A percentile compares a stretch with the other conserved stretches of the same genome.
These are phyloP conservation scores for Atalantia buxifolia DNA, from an alignment of 345 rosid genomes.

Conservation along the genomic window DNA sequence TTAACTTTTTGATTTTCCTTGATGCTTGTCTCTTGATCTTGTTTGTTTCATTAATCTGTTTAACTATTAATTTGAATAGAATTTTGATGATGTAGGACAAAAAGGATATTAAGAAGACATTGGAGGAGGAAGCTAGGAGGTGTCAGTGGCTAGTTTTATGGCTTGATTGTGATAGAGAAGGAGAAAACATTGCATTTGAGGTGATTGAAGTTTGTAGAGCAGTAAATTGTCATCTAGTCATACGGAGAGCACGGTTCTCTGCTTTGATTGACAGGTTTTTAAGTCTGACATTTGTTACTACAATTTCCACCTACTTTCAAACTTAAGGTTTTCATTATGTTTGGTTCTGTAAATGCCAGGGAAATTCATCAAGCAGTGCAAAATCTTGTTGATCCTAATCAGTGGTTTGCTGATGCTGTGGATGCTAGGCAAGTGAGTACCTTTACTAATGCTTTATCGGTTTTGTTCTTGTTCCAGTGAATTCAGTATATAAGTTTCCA, in stretches of 20 bases:
- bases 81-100: slow-evolving; percentile 55
- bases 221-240: slow-evolving; percentile 49
- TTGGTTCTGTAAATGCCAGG: slow-evolving; percentile 41
- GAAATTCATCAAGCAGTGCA: slow-evolving; percentile 90
- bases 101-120: slow-evolving; percentile 72
- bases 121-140: slow-evolving; percentile 94
- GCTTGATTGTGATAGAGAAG: slow-evolving; percentile 99
- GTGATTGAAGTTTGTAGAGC: slow-evolving; percentile 70
- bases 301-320: slow-evolving; percentile 7
- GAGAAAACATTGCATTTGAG: slow-evolving; percentile 95
- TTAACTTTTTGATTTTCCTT: not conserved
- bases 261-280: slow-evolving; percentile 85
- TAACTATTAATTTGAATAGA: slow-evolving; percentile 1
- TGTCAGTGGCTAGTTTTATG: slow-evolving; percentile 93
- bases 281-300: not conserved
- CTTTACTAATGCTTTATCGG: not conserved
- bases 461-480: not conserved
- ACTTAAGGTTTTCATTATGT: slow-evolving; percentile 1
- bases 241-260: slow-evolving; percentile 90
- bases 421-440: slow-evolving; percentile 94
- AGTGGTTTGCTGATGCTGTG: slow-evolving; percentile 85
- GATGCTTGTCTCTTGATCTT: not conserved
- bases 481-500: slow-evolving; percentile 9
- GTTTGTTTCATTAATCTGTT: not conserved
- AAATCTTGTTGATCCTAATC: slow-evolving; percentile 85